These are phyloP conservation scores for Ganoderma resinaceum DNA, from an alignment of 1,284 basidiomycete species.

Conservation along the genomic window DNA sequence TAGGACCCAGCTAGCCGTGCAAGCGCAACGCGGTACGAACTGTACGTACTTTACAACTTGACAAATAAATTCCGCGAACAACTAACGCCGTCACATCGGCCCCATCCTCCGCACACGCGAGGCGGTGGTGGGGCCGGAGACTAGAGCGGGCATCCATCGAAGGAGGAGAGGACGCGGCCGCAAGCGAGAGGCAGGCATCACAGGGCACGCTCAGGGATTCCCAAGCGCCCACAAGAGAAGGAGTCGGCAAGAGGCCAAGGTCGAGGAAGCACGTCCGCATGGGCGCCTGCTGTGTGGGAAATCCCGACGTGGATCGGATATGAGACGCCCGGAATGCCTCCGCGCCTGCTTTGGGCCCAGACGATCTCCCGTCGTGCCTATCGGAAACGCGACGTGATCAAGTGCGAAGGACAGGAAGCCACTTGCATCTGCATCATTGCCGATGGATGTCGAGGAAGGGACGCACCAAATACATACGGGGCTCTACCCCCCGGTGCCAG, in stretches of 20 bases:
- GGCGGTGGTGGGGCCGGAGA: background rate
- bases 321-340: conserved; percentile 5
- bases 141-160: background rate
- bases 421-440: background rate
- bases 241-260: background rate
- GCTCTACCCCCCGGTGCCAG: conserved; percentile 1
- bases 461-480: background rate
- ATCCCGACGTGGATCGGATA: conserved; percentile 18
- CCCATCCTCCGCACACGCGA: background rate
- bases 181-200: background rate
- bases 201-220: background rate
- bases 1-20: background rate
- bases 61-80: background rate
- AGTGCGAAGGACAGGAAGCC: background rate
- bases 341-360: background rate
- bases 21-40: background rate
- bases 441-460: background rate
- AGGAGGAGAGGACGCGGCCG: background rate
- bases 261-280: background rate
- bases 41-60: background rate
- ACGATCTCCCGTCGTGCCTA: background rate
- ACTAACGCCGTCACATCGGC: background rate
- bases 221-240: conserved; percentile 20
- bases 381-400: background rate
- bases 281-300: conserved; percentile 11